Percentiles rank a stretch among this genome's conserved stretches.
Conservation (phyloP, 306 rosid genomes). For the Cotoneaster glaucophyllus region DNA sequence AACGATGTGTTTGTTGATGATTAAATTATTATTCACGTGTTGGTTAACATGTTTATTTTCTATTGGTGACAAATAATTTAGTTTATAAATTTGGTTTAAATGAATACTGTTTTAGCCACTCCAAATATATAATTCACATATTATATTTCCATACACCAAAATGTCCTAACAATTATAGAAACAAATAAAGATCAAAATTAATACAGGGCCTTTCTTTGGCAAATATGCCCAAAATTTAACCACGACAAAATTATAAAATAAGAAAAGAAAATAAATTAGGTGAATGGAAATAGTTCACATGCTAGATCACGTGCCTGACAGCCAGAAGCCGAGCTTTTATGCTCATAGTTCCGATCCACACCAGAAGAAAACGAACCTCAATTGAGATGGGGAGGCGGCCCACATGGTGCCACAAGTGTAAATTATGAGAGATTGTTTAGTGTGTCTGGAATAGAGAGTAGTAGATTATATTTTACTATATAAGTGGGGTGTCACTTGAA, state of each 20-base stretch:
- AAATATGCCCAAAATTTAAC: neutral
- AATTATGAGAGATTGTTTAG: neutral
- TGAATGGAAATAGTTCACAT: conserved; percentile 2
- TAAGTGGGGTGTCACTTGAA: too few relatives aligned
- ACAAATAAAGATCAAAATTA: neutral
- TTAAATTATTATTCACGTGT: too few relatives aligned
- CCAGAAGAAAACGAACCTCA: neutral
- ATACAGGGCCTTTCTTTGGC: neutral
- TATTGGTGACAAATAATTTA: too few relatives aligned
- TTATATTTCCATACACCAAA: neutral
- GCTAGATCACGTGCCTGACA: conserved; percentile 23
- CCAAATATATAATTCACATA: neutral
- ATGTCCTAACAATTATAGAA: neutral
- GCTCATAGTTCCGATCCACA: conserved; percentile 2
- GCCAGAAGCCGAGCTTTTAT: neutral
- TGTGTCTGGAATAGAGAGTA: too few relatives aligned
- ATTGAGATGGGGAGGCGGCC: neutral
- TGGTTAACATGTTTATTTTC: too few relatives aligned
- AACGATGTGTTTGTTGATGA: too few relatives aligned
- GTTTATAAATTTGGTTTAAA: too few relatives aligned
- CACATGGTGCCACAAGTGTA: conserved; percentile 24
- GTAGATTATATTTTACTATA: too few relatives aligned
- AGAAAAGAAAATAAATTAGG: neutral
- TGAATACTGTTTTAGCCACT: neutral
- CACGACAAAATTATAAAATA: too few relatives aligned